These are phyloP conservation scores for Colletotrichum eleusines DNA, from an alignment of 2,329 filamentous ascomycete species.

Conservation along the genomic window DNA sequence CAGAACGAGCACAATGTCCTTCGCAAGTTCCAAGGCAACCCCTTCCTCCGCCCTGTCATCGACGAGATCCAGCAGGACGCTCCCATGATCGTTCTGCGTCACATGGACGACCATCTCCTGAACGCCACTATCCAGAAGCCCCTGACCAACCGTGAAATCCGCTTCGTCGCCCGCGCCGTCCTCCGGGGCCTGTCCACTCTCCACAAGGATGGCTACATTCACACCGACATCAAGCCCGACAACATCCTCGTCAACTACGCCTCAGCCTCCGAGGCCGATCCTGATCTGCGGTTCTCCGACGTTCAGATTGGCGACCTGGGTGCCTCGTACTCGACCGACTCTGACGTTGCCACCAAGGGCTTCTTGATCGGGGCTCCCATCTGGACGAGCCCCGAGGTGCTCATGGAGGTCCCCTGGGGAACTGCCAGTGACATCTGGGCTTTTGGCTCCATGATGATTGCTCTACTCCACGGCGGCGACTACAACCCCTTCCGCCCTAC, in stretches of 20 bases:
- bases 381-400: slow-evolving; percentile 37
- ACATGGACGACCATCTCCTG: slow-evolving; percentile 39
- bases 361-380: slow-evolving; percentile 39
- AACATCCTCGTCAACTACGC: slow-evolving; percentile 41
- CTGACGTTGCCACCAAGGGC: slow-evolving; percentile 35
- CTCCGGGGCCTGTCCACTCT: slow-evolving; percentile 37
- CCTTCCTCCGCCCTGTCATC: slow-evolving; percentile 40
- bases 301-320: slow-evolving; percentile 39
- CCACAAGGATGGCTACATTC: slow-evolving; percentile 37
- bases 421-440: slow-evolving; percentile 87
- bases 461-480: slow-evolving; percentile 36
- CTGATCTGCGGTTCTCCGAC: slow-evolving; percentile 37
- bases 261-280: slow-evolving; percentile 29
- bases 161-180: slow-evolving; percentile 37
- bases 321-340: slow-evolving; percentile 35
- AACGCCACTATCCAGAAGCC: slow-evolving; percentile 40
- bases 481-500: slow-evolving; percentile 40
- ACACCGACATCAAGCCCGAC: slow-evolving; percentile 40
- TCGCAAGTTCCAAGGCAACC: slow-evolving; percentile 39
- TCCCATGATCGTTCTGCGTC: slow-evolving; percentile 39
- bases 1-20: slow-evolving; percentile 41
- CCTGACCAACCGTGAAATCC: slow-evolving; percentile 39
- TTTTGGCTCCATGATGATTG: slow-evolving; percentile 74
- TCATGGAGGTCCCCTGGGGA: slow-evolving; percentile 52
- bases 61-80: slow-evolving; percentile 41